Conservation (phyloP, 306 rosid species). For the Hippophae rhamnoides region DNA sequence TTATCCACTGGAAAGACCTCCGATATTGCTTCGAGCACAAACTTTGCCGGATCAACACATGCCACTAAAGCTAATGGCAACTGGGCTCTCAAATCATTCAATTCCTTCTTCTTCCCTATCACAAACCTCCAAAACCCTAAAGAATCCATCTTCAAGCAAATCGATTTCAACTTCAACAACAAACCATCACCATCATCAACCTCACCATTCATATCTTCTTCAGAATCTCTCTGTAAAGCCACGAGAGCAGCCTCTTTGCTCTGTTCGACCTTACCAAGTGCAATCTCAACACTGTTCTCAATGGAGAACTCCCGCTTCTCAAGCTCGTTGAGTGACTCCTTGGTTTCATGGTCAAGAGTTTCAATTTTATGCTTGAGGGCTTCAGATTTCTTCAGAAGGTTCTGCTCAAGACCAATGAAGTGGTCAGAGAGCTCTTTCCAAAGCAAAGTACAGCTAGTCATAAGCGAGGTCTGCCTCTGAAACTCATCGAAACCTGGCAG, state of each 20-base stretch:
- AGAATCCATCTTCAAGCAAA: slow-evolving; percentile 70
- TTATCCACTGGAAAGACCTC: slow-evolving; percentile 89
- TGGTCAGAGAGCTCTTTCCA: slow-evolving; percentile 98
- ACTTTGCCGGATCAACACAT: slow-evolving; percentile 85
- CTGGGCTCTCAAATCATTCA: slow-evolving; percentile 62
- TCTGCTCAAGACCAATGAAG: slow-evolving; percentile 64
- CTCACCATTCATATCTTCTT: slow-evolving; percentile 53
- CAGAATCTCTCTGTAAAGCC: slow-evolving; percentile 18
- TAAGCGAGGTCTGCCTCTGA: slow-evolving; percentile 86
- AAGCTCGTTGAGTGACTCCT: slow-evolving; percentile 52
- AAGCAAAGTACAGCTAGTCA: slow-evolving; percentile 92
- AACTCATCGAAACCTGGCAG: slow-evolving; percentile 84
- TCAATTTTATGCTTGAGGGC: slow-evolving; percentile 53
- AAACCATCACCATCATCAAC: slow-evolving; percentile 74
- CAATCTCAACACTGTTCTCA: slow-evolving; percentile 61
- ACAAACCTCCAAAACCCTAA: slow-evolving; percentile 67
- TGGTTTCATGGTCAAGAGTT: slow-evolving; percentile 49
- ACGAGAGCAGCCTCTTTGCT: slow-evolving; percentile 47
- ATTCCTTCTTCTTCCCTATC: slow-evolving; percentile 68
- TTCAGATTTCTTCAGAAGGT: slow-evolving; percentile 66
- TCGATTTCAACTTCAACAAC: slow-evolving; percentile 42
- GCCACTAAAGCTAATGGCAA: slow-evolving; percentile 56
- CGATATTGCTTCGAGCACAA: slow-evolving; percentile 78
- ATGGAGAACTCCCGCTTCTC: slow-evolving; percentile 72
- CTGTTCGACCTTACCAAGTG: slow-evolving; percentile 51